These are phyloP conservation scores for Austroboletus niveus DNA, from an alignment of 1,284 basidiomycete genomes.

Conservation along the genomic window DNA sequence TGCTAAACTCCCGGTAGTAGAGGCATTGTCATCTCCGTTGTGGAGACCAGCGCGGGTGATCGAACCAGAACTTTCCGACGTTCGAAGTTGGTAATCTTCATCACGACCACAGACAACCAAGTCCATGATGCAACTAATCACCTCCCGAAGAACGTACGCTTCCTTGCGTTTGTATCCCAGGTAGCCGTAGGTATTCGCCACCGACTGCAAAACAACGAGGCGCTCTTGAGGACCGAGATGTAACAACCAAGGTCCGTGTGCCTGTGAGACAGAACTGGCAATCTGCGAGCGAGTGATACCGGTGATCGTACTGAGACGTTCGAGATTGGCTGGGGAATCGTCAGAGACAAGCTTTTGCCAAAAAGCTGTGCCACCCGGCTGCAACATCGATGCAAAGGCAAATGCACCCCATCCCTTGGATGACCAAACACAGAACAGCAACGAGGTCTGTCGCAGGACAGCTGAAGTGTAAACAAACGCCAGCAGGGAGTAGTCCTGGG, in stretches of 20 bases:
- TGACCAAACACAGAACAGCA: conserved; percentile 79
- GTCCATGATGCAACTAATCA: conserved; percentile 77
- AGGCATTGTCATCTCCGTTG: conserved; percentile 32
- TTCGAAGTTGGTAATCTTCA: conserved; percentile 46
- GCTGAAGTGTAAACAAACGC: conserved; percentile 65
- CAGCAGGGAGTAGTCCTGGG: conserved; percentile 58
- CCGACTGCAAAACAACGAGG: conserved; percentile 64
- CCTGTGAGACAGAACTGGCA: conserved; percentile 58
- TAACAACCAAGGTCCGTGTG: conserved; percentile 83
- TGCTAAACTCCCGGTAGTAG: conserved; percentile 52
- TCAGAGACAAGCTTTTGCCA: conserved; percentile 45
- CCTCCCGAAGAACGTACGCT: conserved; percentile 79
- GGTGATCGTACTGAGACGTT: conserved; percentile 64
- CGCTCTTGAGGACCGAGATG: conserved; percentile 77
- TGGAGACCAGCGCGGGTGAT: conserved; percentile 36
- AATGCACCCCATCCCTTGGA: conserved; percentile 85
- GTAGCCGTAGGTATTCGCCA: conserved; percentile 73
- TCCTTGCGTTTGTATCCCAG: conserved; percentile 85
- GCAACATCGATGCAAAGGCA: conserved; percentile 74
- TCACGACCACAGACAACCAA: conserved; percentile 77
- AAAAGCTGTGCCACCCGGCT: conserved; percentile 57
- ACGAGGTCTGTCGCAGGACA: conserved; percentile 64
- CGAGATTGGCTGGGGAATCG: conserved; percentile 47
- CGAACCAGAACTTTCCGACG: conserved; percentile 45
- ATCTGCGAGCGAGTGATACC: conserved; percentile 70